Percentiles rank a stretch among this genome's conserved stretches.
phyloP scores from a whole-genome alignment of 805 yeast species.

The Starmerella davenportii region DNA sequence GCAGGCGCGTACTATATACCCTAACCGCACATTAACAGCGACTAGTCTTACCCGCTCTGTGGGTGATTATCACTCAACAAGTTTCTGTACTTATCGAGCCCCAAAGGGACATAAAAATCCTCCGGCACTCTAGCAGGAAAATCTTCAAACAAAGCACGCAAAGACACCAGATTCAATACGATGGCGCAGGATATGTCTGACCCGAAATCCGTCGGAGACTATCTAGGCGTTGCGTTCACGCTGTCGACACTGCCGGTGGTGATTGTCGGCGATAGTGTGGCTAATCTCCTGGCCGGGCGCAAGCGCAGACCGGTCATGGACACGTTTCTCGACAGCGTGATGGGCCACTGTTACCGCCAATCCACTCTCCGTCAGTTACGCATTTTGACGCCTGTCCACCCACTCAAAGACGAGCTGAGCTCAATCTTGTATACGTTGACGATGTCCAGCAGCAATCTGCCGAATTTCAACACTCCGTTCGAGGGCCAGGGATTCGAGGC shows the following conservation, averaged over 20 bases:
- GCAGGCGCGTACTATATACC: no score
- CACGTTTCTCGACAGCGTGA: conserved; percentile 7
- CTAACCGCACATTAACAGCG: no score
- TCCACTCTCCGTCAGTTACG: conserved; percentile 16
- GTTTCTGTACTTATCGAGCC: no score
- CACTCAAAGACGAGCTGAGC: conserved; percentile 11
- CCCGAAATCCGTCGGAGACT: conserved; percentile 7
- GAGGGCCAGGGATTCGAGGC: conserved; percentile 8
- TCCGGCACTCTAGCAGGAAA: no score
- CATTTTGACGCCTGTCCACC: conserved; percentile 12
- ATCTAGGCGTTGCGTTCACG: conserved; percentile 3
- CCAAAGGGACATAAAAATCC: no score
- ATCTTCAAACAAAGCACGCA: no score
- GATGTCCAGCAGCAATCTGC: conserved; percentile 2
- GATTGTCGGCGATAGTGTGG: conserved; percentile 1
- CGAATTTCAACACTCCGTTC: conserved; percentile 9
- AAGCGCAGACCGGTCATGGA: conserved; percentile 6
- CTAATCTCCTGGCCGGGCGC: conserved; percentile 1
- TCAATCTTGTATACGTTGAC: conserved; percentile 1
- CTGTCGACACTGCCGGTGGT: conserved; percentile 1
- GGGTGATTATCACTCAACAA: no score
- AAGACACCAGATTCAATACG: no score
- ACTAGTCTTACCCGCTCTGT: no score
- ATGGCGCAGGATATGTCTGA: background rate
- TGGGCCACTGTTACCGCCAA: conserved; percentile 12